A percentile compares a stretch with the other conserved stretches of the same genome.
phyloP scores from a whole-genome alignment of 2,329 filamentous ascomycete genomes.

The Hirsutella thompsonii region DNA sequence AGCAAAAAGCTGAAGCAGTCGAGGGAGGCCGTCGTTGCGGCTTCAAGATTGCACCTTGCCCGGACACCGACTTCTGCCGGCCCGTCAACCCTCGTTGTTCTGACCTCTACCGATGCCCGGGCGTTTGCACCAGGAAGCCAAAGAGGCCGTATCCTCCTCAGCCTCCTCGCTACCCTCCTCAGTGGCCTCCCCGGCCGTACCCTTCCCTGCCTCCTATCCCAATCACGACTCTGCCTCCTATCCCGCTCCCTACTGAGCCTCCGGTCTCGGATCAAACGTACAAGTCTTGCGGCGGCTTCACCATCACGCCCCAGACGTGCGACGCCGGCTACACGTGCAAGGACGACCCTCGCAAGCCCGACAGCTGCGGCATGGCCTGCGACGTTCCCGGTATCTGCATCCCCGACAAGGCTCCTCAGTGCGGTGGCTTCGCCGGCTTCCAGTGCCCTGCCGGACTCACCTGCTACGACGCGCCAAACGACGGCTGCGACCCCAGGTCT shows the following conservation, averaged over 20 bases:
- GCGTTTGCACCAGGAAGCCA: conserved; percentile 10
- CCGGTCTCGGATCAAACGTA: no score
- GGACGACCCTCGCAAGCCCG: conserved; percentile 18
- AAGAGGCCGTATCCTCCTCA: no score
- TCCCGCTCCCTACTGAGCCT: no score
- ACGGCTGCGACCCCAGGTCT: conserved; percentile 13
- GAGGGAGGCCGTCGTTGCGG: conserved; percentile 11
- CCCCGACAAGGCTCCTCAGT: conserved; percentile 8
- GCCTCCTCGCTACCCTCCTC: no score
- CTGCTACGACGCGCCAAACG: conserved; percentile 17
- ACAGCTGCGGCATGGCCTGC: conserved; percentile 20
- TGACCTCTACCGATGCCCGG: conserved; percentile 14
- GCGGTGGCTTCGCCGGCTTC: conserved; percentile 13
- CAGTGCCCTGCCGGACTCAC: conserved; percentile 13
- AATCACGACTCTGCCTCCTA: no score
- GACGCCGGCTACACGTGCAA: conserved; percentile 12
- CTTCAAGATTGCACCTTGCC: conserved; percentile 16
- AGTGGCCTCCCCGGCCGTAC: no score
- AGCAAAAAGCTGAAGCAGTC: no score
- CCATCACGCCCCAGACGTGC: conserved; percentile 12
- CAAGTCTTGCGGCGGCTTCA: conserved; percentile 18
- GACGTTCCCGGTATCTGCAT: conserved; percentile 21
- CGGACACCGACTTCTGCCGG: conserved; percentile 12
- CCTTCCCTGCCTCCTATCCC: no score
- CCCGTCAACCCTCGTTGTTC: conserved; percentile 11